Evolutionary conservation across 1,139 yeast species (phyloP).

Genomic region (Entelexis sorbosivorans): DNA sequence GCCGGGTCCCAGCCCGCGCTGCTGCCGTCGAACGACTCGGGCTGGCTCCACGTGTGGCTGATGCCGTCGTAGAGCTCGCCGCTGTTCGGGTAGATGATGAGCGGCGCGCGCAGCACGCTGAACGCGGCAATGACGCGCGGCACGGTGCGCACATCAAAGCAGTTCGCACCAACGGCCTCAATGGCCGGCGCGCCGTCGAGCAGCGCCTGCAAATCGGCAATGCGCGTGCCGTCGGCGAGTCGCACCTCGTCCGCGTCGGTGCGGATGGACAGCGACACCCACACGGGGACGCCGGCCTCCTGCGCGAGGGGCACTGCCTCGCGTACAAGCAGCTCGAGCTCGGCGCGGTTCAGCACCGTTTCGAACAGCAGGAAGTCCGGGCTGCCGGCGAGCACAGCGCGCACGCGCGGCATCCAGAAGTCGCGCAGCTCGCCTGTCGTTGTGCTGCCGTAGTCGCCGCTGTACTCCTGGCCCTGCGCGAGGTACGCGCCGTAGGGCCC

Average conservation of each 20-base stretch:
- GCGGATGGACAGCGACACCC: slow-evolving; percentile 34
- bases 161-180: slow-evolving; percentile 38
- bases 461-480: slow-evolving; percentile 58
- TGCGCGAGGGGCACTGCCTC: slow-evolving; percentile 25
- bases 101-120: slow-evolving; percentile 25
- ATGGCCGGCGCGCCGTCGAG: slow-evolving; percentile 19
- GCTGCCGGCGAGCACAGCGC: slow-evolving; percentile 32
- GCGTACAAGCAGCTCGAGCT: slow-evolving; percentile 34
- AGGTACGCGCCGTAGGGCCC: slow-evolving; percentile 65
- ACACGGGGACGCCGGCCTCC: slow-evolving; percentile 24
- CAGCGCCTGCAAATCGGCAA: slow-evolving; percentile 6
- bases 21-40: not conserved
- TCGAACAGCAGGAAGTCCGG: slow-evolving; percentile 53
- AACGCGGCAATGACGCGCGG: slow-evolving; percentile 26
- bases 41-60: slow-evolving; percentile 30
- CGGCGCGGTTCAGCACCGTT: slow-evolving; percentile 50
- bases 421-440: slow-evolving; percentile 30
- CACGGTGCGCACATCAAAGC: slow-evolving; percentile 33
- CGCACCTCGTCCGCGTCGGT: not conserved
- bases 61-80: slow-evolving; percentile 42
- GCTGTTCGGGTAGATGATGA: slow-evolving; percentile 46
- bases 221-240: slow-evolving; percentile 22
- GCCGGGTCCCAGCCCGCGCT: slow-evolving; percentile 14
- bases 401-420: slow-evolving; percentile 43
- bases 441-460: slow-evolving; percentile 43